Base-by-base conservation (phyloP, 2,329 filamentous ascomycete species). In the Colletotrichum sp. region DNA sequence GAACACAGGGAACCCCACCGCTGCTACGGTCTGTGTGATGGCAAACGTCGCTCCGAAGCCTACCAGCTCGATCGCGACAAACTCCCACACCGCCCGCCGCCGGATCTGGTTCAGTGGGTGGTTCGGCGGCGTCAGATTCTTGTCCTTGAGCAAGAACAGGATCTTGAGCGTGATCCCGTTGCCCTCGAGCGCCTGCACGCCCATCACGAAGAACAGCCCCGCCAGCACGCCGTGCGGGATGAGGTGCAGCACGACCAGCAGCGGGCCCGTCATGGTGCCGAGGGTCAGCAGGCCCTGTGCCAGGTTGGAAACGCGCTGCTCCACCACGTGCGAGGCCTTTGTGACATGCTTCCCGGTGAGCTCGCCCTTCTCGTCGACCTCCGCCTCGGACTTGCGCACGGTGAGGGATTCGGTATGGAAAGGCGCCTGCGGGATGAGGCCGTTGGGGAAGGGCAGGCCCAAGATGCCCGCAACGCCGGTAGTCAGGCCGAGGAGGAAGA, bases 171-270 rank as follows among this genome's bases (percentile, higher is more conserved):
- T 96, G 81, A 96, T 95, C 26, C 94, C 94, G 81, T 96, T 96
- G 28, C 86, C 93, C 81, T 93, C 90, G 36, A 96, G 90, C 5
- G 94, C 94, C 85, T 96, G 93, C 76, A 95, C 89, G 57, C 94
- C 95, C 95, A 96, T 96, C 82, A 95, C 91, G 85, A 96, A 96
- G 88, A 96, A 96, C 30, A 96, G 89, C 0, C 95, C 95, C 0
- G 94, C 95, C 71, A 96, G 90, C 2, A 96, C 94, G 76, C 93
- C 94, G 81, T 96, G 94, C 0, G 95, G 95, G 78, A 96, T 95
- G 12, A 95, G 89, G 80, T 95, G 93, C 12, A 96, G 87, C 18
- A 96, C 94, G 24, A 93, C 86, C 2, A 96, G 90, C 3, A 96
- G 87, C 0, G 95, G 95, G 0, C 93, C 93, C 1, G 92, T 91